Evolutionary conservation across 768 basidiomycete genomes (phyloP), one percentile per base, ranked within the genome.

Genomic region (Tephrocybe sp.): DNA sequence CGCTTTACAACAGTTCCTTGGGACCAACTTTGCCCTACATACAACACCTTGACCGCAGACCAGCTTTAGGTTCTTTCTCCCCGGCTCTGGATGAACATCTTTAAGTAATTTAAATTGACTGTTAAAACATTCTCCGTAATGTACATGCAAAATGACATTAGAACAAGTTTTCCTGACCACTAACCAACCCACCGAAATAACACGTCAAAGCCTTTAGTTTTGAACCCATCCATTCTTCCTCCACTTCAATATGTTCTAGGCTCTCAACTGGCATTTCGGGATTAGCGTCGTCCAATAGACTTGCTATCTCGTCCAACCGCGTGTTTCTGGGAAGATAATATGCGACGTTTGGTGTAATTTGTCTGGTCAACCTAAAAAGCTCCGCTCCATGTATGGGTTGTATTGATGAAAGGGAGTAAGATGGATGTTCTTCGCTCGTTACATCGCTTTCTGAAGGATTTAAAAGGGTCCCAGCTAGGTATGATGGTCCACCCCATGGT

Each of bases 191-290:
- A 6, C 96, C 96, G 68, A 87, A 97, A 66, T 97, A 96, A 65
- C 91, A 94, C 1, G 92, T 97, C 46, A 98, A 68, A 0, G 95
- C 96, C 63, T 98, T 98, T 39, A 98, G 68, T 72, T 96, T 96
- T 9, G 75, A 75, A 2, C 92, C 87, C 86, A 92, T 96, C 94
- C 93, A 98, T 65, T 92, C 92, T 68, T 98, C 96, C 64, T 98
- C 94, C 6, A 98, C 79, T 67, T 98, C 96, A 9, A 96, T 78
- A 66, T 67, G 74, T 66, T 93, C 91, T 34, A 43, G 6, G 0
- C 13, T 45, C 16, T 26, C 26, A 26, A 26, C 7, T 3, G 26
- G 7, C 26, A 4, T 26, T 7, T 49, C 46, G 33, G 51, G 43
- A 16, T 54, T 17, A 40, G 60, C 51, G 3, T 52, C 45, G 30